These are phyloP conservation scores for Scedosporium apiospermum DNA, from an alignment of 2,329 filamentous ascomycete species.

Conservation along the genomic window DNA sequence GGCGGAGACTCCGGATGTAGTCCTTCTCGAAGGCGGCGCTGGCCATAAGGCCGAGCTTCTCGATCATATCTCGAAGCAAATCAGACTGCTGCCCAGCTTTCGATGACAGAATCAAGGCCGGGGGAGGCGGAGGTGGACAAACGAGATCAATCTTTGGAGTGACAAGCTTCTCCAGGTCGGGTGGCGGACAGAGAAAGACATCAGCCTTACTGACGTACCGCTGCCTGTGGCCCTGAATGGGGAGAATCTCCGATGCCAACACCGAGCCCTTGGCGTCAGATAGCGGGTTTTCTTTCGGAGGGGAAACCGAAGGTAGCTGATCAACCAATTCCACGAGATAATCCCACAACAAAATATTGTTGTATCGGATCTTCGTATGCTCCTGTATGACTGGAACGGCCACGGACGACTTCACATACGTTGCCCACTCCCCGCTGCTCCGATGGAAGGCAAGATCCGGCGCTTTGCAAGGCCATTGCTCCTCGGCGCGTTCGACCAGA, in stretches of 20 bases:
- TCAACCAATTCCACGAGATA: conserved; percentile 12
- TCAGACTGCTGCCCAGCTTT: background rate
- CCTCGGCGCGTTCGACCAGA: background rate
- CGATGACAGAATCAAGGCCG: background rate
- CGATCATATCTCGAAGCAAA: background rate
- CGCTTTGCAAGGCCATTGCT: conserved; percentile 2
- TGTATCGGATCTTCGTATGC: conserved; percentile 11
- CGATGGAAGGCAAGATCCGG: background rate
- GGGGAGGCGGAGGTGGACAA: background rate
- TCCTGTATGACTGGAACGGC: background rate
- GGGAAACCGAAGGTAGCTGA: background rate
- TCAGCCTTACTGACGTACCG: background rate
- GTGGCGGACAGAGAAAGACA: background rate
- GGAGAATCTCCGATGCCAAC: background rate
- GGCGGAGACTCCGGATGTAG: background rate
- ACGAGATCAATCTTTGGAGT: background rate
- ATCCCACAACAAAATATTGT: conserved; percentile 15
- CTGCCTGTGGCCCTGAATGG: background rate
- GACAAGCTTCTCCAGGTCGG: background rate
- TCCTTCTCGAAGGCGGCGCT: background rate
- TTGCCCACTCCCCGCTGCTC: background rate
- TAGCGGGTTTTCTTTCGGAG: background rate
- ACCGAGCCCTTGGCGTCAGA: background rate
- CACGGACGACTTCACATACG: background rate
- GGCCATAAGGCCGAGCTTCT: background rate